These are phyloP conservation scores for Nothopassalora personata DNA, from an alignment of 2,329 filamentous ascomycete species.

Conservation along the genomic window DNA sequence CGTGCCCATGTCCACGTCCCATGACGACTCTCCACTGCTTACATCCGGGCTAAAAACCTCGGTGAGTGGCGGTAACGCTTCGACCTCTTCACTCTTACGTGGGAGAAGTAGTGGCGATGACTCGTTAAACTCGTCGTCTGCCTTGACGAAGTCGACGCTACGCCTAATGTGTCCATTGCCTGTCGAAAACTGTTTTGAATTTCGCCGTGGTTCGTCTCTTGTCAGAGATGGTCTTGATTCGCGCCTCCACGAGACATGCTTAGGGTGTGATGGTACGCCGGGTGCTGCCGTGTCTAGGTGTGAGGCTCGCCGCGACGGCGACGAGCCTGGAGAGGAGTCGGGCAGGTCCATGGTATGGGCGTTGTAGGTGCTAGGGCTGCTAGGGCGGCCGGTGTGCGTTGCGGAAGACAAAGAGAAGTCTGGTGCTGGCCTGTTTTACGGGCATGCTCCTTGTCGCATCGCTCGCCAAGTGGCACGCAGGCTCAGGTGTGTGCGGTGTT, in stretches of 20 bases:
- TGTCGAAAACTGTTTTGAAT: constrained; percentile 1
- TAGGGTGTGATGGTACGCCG: constrained; percentile 9
- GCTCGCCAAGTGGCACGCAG: neutral
- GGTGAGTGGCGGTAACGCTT: constrained; percentile 11
- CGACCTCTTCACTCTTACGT: constrained; percentile 20
- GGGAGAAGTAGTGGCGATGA: constrained; percentile 28
- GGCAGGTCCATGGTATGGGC: constrained; percentile 12
- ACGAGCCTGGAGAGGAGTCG: constrained; percentile 7
- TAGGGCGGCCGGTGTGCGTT: constrained; percentile 5
- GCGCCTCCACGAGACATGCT: constrained; percentile 18
- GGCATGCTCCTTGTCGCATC: constrained; percentile 3
- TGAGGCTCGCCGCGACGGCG: constrained; percentile 10
- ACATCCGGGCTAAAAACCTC: constrained; percentile 28
- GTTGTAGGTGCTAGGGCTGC: neutral
- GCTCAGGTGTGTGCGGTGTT: neutral
- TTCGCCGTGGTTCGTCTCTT: constrained; percentile 6
- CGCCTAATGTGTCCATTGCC: constrained; percentile 3
- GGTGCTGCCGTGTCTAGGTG: constrained; percentile 5
- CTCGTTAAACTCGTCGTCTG: constrained; percentile 25
- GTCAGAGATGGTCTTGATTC: constrained; percentile 12
- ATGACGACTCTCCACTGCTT: constrained; percentile 45
- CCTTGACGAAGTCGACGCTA: constrained; percentile 8
- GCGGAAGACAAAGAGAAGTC: constrained; percentile 4
- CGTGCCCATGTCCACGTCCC: constrained; percentile 37
- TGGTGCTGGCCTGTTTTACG: neutral